A percentile compares a stretch with the other conserved stretches of the same genome.
Conservation (phyloP, 106 monocot genomes). For the Dioscorea alata region DNA sequence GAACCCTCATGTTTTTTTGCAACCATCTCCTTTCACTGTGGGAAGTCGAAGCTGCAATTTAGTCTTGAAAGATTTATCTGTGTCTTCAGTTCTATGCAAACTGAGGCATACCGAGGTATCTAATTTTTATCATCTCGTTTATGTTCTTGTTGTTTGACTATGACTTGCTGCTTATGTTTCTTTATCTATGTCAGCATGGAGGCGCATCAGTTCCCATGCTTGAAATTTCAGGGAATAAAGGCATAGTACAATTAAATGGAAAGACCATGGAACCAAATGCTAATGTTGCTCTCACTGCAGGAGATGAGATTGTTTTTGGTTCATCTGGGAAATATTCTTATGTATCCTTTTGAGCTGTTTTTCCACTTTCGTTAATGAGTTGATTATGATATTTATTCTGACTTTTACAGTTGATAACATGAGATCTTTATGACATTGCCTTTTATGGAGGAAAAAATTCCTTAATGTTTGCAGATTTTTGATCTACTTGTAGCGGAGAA, state of each 20-base stretch:
- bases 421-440: neutral
- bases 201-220: conserved; percentile 41
- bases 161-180: neutral
- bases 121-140: neutral
- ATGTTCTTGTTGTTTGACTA: neutral
- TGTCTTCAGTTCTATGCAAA: conserved; percentile 51
- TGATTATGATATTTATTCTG: neutral
- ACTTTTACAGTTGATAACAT: neutral
- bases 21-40: conserved; percentile 53
- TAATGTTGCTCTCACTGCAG: conserved; percentile 46
- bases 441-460: conserved; percentile 9
- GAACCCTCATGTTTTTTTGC: conserved; percentile 63
- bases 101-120: conserved; percentile 62
- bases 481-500: conserved; percentile 36
- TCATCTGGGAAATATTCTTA: conserved; percentile 84
- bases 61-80: conserved; percentile 42
- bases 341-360: conserved; percentile 60
- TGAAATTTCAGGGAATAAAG: conserved; percentile 67
- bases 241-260: conserved; percentile 79
- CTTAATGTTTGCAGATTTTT: conserved; percentile 53
- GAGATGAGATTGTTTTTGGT: conserved; percentile 91
- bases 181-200: conserved; percentile 31
- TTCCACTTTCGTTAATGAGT: neutral
- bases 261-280: conserved; percentile 65
- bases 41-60: conserved; percentile 60